Evolutionary conservation across 148 eudicot genomes (phyloP).

Genomic region (Cornus kousa): DNA sequence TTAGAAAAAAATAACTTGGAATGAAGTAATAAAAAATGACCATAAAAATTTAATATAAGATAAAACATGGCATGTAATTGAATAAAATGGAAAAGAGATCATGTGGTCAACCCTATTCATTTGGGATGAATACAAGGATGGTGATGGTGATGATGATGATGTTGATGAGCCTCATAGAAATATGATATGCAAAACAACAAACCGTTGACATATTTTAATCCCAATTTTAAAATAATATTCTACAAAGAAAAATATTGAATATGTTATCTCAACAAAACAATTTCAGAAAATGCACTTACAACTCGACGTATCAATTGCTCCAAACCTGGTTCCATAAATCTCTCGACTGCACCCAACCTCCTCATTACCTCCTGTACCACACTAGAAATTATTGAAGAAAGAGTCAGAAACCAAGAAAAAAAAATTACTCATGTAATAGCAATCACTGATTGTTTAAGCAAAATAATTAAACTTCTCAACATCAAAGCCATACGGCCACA

Average conservation of each 20-base stretch:
- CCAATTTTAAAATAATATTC: too few relatives aligned
- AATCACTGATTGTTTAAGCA: neutral
- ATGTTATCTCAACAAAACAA: neutral
- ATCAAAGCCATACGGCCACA: neutral
- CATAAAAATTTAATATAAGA: too few relatives aligned
- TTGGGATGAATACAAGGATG: too few relatives aligned
- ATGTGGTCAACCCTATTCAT: too few relatives aligned
- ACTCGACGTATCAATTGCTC: constrained; percentile 58
- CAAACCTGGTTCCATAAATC: constrained; percentile 47
- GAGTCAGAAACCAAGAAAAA: constrained; percentile 1
- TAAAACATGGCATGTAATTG: too few relatives aligned
- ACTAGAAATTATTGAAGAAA: constrained; percentile 24
- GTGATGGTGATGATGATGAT: too few relatives aligned
- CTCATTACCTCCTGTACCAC: constrained; percentile 56
- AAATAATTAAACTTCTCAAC: constrained; percentile 4
- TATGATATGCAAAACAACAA: too few relatives aligned
- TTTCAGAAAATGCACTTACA: constrained; percentile 40
- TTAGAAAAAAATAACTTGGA: too few relatives aligned
- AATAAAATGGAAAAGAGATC: too few relatives aligned
- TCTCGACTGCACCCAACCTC: constrained; percentile 37
- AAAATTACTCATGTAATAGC: neutral
- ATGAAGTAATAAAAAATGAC: too few relatives aligned
- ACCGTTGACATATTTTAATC: too few relatives aligned
- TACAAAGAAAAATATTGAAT: neutral
- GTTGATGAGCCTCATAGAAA: too few relatives aligned